Evolutionary conservation across 2,329 filamentous ascomycete genomes (phyloP).

Genomic region (Colletotrichum paranaense): DNA sequence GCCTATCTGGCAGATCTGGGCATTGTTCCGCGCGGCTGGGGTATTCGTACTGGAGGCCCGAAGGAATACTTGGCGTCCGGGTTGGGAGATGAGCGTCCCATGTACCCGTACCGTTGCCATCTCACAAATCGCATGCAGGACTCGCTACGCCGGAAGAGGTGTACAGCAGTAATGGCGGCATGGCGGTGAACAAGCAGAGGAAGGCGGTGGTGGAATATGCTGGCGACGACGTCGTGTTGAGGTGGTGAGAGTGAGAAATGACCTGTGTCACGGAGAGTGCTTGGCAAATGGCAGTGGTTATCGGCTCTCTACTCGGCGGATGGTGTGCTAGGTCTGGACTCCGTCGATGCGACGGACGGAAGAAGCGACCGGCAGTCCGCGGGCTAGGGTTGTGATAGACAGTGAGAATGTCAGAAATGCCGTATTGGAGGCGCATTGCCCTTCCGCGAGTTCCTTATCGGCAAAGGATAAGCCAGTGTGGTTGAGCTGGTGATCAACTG

Average conservation of each 20-base stretch:
- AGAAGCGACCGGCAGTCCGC: constrained; percentile 18
- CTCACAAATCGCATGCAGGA: constrained; percentile 31
- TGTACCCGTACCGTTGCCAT: constrained; percentile 15
- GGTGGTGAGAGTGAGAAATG: constrained; percentile 30
- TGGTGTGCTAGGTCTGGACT: constrained; percentile 2
- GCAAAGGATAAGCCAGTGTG: not conserved
- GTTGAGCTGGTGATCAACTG: not conserved
- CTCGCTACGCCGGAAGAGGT: constrained; percentile 1
- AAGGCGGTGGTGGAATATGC: not conserved
- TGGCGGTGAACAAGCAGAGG: constrained; percentile 20
- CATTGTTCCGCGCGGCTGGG: constrained; percentile 6
- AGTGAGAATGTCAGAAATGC: not conserved
- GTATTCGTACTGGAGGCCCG: not conserved
- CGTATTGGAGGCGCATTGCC: not conserved
- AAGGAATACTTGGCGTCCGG: constrained; percentile 9
- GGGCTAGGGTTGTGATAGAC: not conserved
- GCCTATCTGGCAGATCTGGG: constrained; percentile 11
- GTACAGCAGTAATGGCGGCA: not conserved
- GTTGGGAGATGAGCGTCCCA: constrained; percentile 28
- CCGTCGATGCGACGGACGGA: constrained; percentile 7
- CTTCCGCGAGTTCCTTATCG: not conserved
- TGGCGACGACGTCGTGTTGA: not conserved
- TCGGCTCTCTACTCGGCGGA: constrained; percentile 11
- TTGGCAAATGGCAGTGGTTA: constrained; percentile 13
- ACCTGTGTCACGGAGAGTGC: not conserved